A percentile compares a stretch with the other conserved stretches of the same genome.
phyloP scores from a whole-genome alignment of 2,329 filamentous ascomycete species.

The Epichloe gansuensis region DNA sequence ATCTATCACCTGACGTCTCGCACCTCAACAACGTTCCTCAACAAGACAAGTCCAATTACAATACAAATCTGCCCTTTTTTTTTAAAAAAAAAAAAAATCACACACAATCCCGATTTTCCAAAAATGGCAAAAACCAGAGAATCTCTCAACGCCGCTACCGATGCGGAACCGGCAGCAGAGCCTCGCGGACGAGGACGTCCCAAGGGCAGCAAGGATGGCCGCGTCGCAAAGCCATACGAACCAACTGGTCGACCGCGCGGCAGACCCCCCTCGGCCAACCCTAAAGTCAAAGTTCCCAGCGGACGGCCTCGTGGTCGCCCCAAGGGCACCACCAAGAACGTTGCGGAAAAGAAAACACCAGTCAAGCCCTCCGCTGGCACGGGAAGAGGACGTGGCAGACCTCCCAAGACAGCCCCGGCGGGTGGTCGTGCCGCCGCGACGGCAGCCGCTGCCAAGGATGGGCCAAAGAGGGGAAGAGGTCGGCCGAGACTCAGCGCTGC shows the following conservation, averaged over 20 bases:
- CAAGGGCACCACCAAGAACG: conserved; percentile 25
- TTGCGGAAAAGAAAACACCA: conserved; percentile 6
- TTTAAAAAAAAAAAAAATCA: neutral
- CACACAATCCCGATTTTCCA: neutral
- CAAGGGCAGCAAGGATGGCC: neutral
- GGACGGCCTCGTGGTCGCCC: conserved; percentile 37
- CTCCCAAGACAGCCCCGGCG: conserved; percentile 13
- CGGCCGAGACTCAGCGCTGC: conserved; percentile 1
- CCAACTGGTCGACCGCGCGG: conserved; percentile 30
- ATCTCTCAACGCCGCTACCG: neutral
- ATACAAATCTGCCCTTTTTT: too few species aligned
- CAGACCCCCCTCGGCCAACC: conserved; percentile 27
- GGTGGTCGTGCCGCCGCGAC: conserved; percentile 3
- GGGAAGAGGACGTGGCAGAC: conserved; percentile 17
- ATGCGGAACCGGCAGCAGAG: neutral
- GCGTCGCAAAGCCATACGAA: conserved; percentile 22
- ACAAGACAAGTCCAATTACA: too few species aligned
- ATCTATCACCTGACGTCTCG: too few species aligned
- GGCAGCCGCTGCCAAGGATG: conserved; percentile 8
- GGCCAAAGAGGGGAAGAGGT: conserved; percentile 9
- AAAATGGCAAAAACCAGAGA: conserved; percentile 5
- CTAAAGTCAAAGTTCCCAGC: conserved; percentile 19
- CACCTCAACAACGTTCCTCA: too few species aligned
- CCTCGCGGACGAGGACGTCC: conserved; percentile 3
- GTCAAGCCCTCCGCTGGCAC: conserved; percentile 9